phyloP scores from a whole-genome alignment of 148 eudicot species.

The Limonium bicolor region DNA sequence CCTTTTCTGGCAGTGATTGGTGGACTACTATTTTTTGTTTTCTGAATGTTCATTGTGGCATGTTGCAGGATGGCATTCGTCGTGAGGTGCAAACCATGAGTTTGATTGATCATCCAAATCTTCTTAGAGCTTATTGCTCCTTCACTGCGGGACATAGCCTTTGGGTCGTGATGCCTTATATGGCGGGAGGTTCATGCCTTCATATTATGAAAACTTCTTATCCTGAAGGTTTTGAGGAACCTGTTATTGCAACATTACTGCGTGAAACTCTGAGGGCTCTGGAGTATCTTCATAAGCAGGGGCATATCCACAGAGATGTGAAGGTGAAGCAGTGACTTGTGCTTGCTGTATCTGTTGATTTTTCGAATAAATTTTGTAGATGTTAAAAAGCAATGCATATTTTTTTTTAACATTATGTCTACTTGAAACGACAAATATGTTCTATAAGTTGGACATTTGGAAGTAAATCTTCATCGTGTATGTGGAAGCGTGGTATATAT shows the following conservation, averaged over 20 bases:
- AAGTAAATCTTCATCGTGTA: too few relatives aligned
- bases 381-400: too few relatives aligned
- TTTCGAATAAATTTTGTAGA: too few relatives aligned
- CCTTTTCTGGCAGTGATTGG: too few relatives aligned
- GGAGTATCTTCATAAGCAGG: constrained; percentile 85
- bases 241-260: constrained; percentile 74
- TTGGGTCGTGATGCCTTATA: constrained; percentile 99
- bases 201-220: constrained; percentile 84
- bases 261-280: constrained; percentile 94
- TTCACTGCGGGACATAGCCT: constrained; percentile 73
- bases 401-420: too few relatives aligned
- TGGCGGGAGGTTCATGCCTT: constrained; percentile 96
- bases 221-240: constrained; percentile 96
- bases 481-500: too few relatives aligned
- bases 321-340: too few relatives aligned
- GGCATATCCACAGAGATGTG: constrained; percentile 96
- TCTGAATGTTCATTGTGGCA: too few relatives aligned
- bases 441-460: too few relatives aligned
- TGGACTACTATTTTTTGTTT: too few relatives aligned
- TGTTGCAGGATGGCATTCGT: constrained; percentile 83
- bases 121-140: constrained; percentile 79
- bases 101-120: constrained; percentile 75
- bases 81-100: constrained; percentile 97
- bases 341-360: too few relatives aligned
- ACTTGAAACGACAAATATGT: too few relatives aligned